These are phyloP conservation scores for Endothia cerciana DNA, from an alignment of 2,329 filamentous ascomycete species.

Conservation along the genomic window DNA sequence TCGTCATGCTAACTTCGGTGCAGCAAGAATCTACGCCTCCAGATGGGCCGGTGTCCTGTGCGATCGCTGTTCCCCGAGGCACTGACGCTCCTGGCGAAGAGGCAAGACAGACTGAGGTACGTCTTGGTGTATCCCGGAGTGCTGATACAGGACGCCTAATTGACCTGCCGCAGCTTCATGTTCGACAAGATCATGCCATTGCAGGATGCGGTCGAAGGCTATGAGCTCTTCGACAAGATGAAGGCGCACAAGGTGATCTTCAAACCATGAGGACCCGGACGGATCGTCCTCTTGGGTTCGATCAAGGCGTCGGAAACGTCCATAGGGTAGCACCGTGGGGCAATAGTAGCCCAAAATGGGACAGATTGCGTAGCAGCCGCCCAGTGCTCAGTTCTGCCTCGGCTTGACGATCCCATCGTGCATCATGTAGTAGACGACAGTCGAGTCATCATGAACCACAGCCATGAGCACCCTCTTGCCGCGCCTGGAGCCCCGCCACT, in stretches of 20 bases:
- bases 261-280: constrained; percentile 45
- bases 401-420: constrained; percentile 89
- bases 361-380: not conserved
- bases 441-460: constrained; percentile 78
- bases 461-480: constrained; percentile 75
- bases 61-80: constrained; percentile 70
- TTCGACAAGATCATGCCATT: constrained; percentile 76
- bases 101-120: constrained; percentile 69
- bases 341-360: not conserved
- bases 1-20: constrained; percentile 34
- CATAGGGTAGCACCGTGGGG: not conserved
- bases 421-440: constrained; percentile 81
- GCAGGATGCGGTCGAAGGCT: constrained; percentile 67
- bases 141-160: not conserved
- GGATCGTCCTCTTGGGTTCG: not conserved
- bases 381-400: constrained; percentile 68
- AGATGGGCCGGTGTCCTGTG: constrained; percentile 79
- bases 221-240: constrained; percentile 73
- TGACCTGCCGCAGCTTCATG: constrained; percentile 64
- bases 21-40: constrained; percentile 72
- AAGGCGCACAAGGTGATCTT: constrained; percentile 77
- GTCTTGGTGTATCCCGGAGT: constrained; percentile 38
- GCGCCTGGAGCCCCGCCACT: constrained; percentile 50
- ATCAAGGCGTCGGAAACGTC: not conserved
- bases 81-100: constrained; percentile 65